A percentile compares a stretch with the other conserved stretches of the same genome.
Evolutionary conservation across 2,329 filamentous ascomycete species (phyloP).

Genomic region (Onygenales sp.): DNA sequence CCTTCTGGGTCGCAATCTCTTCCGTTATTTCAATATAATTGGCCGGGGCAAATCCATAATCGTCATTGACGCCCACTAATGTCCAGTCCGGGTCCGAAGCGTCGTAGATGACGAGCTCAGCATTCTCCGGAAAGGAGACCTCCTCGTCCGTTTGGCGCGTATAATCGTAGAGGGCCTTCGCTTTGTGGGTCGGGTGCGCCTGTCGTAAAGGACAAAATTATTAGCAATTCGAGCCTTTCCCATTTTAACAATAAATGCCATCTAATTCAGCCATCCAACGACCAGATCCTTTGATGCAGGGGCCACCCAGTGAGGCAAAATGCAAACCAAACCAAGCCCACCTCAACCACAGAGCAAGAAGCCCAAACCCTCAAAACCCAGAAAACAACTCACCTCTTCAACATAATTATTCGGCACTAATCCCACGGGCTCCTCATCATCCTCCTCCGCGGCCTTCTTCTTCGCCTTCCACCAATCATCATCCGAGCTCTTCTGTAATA

Average conservation of each 20-base stretch:
- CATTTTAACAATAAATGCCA: not conserved
- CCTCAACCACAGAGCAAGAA: not conserved
- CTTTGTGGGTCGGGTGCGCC: conserved; percentile 58
- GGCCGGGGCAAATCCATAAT: conserved; percentile 88
- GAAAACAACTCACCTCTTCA: conserved; percentile 60
- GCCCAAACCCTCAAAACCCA: not conserved
- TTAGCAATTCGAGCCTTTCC: not conserved
- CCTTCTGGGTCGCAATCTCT: conserved; percentile 22
- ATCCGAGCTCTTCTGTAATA: conserved; percentile 69
- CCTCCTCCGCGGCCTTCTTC: conserved; percentile 72
- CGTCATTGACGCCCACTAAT: conserved; percentile 69
- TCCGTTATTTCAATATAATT: conserved; percentile 81
- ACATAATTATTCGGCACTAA: conserved; percentile 92
- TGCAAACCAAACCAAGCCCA: not conserved
- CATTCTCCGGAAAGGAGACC: conserved; percentile 87
- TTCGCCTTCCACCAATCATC: conserved; percentile 95
- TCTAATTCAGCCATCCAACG: not conserved
- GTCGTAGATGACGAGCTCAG: conserved; percentile 75
- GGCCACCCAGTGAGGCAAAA: not conserved
- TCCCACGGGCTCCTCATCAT: conserved; percentile 84
- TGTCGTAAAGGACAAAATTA: conserved; percentile 22
- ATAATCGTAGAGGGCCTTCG: conserved; percentile 96
- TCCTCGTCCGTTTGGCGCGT: conserved; percentile 96
- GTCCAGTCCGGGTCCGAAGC: conserved; percentile 94
- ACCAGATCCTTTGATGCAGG: not conserved